Evolutionary conservation across 176 grass and related monocot genomes (phyloP), one percentile per base, ranked within the genome.

Genomic region (Oryza australiensis): DNA sequence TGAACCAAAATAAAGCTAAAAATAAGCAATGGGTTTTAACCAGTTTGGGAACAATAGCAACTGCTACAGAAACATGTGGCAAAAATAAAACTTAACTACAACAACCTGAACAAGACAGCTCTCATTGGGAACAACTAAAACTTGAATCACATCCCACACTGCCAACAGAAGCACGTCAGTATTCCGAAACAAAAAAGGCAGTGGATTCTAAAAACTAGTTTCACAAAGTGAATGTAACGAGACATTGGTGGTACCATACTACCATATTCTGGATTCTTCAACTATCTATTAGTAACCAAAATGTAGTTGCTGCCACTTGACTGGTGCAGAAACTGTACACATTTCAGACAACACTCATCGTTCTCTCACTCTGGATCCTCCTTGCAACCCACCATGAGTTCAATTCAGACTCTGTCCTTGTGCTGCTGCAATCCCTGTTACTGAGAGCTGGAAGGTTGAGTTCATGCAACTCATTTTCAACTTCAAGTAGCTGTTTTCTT

Each of bases 261-360:
- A 32, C 74, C 8, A 42, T 42, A 53, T 79, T 34, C 33, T 74
- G 7, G 35, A 37, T 37, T 37, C 35, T 37, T 80, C 43, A 59
- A 30, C 28, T 64, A 62, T 62, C 35, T 75, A 34, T 22, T 43
- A 69, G 63, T 59, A 73, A 23, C 55, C 75, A 65, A 60, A 73
- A 46, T 84, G 69, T 37, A 26, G 81, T 66, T 48, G 37, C 12
- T 12, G 10, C 75, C 27, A 42, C 34, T 9, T 37, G 10, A 84
- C 12, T 9, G 23, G 68, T 22, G 33, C 5, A 45, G 15, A 78
- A 73, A 68, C 28, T 32, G 60, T 67, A 22, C 23, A 35, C 51
- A 27, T 42, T 57, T 88, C 75, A 84, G 68, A 84, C 35, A 84
- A 74, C 27, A 12, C 46, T 34, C 28, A 83, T 46, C 80, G 84